Evolutionary conservation across 306 rosid species (phyloP).

Genomic region (Styphnolobium japonicum): DNA sequence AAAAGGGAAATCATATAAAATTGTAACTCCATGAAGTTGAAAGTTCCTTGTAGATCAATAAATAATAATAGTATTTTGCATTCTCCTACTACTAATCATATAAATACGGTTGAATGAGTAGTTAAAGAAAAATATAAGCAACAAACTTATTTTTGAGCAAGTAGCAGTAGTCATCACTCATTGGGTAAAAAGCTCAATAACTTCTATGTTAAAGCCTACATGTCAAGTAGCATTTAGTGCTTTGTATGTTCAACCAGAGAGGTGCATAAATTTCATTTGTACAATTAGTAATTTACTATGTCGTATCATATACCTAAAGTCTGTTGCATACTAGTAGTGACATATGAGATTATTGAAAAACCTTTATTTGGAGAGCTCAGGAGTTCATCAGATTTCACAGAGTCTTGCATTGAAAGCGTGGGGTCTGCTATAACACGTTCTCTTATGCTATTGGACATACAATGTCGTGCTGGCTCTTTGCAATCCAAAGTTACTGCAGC

Average conservation of each 20-base stretch:
- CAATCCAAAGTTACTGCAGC: slow-evolving; percentile 24
- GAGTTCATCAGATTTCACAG: slow-evolving; percentile 32
- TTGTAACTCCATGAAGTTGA: not conserved
- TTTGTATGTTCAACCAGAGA: not conserved
- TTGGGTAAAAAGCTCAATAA: not conserved
- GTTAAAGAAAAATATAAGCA: not conserved
- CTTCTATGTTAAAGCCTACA: not conserved
- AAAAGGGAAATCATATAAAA: not conserved
- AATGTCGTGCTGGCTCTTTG: slow-evolving; percentile 25
- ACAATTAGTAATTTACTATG: not conserved
- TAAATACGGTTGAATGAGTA: not conserved
- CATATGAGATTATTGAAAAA: slow-evolving; percentile 26
- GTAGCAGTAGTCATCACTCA: not conserved
- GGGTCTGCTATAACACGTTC: slow-evolving; percentile 31
- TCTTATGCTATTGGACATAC: slow-evolving; percentile 14
- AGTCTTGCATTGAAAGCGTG: slow-evolving; percentile 31
- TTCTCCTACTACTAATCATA: not conserved
- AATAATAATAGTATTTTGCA: not conserved
- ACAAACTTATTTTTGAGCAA: not conserved
- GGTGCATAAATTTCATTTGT: not conserved
- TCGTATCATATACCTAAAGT: not conserved
- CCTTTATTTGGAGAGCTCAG: slow-evolving; percentile 49
- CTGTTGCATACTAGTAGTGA: slow-evolving; percentile 5
- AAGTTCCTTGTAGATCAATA: not conserved
- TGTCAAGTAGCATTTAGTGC: not conserved